Base-by-base conservation (phyloP, 257 asterid genomes). In the Salvia miltiorrhiza region DNA sequence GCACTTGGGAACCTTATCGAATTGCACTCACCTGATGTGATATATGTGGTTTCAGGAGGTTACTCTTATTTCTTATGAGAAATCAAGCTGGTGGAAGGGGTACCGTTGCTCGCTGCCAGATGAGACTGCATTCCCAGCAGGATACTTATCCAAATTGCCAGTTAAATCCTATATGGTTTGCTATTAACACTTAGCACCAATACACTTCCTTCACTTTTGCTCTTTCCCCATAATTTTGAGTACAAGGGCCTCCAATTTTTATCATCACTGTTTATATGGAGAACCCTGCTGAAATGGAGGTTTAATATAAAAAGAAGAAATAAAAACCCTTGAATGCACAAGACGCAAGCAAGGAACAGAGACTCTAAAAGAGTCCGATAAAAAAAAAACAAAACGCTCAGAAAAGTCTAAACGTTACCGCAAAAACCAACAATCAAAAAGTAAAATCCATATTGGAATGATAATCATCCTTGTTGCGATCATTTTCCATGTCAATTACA, bases 11-110 rank as follows among this genome's bases (percentile, higher is more conserved):
- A 84, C 74, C 99, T 91, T 66, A 82, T 94, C 56, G 73, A 65
- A 53, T 81, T 86, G 77, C 97, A 94, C 77, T 78, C 85, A 49
- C 99, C 98, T 0, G 93, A 94, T 80, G 77, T 90, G n/a, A n/a
- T n/a, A n/a, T 41, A 82, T 94, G 43, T 94, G 99, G 63, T 85
- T 94, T 73, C 99, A 94, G 97, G 99, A 94, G 84, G 96, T 94
- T 13, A 91, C 96, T 56, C 92, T 87, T 43, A 74, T 49, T 80
- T 73, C 80, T 56, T 89, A 85, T 78, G 79, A 75, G 78, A 75
- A 55, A 54, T 75, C 93, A 28, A 77, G 77, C 73, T 94, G 99
- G 99, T 94, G 97, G 97, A 94, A 86, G 82, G 60, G 68, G 68
- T 94, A 94, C 72, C 60, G 64, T n/a, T 94, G 99, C 80, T 91